These are phyloP conservation scores for Trichosporon faecale DNA, from an alignment of 1,284 basidiomycete genomes.

Conservation along the genomic window DNA sequence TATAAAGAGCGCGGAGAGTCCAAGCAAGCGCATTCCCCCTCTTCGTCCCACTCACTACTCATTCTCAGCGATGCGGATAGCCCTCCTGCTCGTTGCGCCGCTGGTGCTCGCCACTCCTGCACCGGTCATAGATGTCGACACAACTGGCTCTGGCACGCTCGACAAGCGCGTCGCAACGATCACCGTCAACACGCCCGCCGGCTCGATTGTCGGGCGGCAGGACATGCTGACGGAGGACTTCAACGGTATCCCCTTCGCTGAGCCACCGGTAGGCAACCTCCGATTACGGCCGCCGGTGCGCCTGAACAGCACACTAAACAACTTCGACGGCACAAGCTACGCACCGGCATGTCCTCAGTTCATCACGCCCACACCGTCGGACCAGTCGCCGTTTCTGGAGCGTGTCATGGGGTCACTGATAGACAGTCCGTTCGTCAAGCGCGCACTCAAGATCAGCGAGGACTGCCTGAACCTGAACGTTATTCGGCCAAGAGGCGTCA, in stretches of 20 bases:
- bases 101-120: no score
- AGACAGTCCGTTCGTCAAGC: conserved; percentile 7
- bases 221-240: conserved; percentile 15
- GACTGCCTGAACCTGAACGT: conserved; percentile 35
- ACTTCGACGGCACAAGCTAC: conserved; percentile 16
- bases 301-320: conserved; percentile 36
- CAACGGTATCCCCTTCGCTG: conserved; percentile 63
- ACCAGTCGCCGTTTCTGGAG: conserved; percentile 1
- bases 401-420: background rate
- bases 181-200: conserved; percentile 14
- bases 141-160: background rate
- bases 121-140: no score
- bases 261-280: conserved; percentile 42
- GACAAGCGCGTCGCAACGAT: conserved; percentile 15
- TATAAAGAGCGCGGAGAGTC: no score
- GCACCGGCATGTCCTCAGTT: conserved; percentile 21
- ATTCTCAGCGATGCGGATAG: no score
- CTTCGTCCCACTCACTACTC: no score
- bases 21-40: no score
- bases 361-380: conserved; percentile 7
- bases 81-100: no score
- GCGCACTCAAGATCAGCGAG: conserved; percentile 21
- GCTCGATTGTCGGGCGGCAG: conserved; percentile 17
- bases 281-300: conserved; percentile 52
- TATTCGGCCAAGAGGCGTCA: conserved; percentile 23